These are phyloP conservation scores for Barnettozyma wickerhamii DNA, from an alignment of 805 yeast genomes.

Conservation along the genomic window DNA sequence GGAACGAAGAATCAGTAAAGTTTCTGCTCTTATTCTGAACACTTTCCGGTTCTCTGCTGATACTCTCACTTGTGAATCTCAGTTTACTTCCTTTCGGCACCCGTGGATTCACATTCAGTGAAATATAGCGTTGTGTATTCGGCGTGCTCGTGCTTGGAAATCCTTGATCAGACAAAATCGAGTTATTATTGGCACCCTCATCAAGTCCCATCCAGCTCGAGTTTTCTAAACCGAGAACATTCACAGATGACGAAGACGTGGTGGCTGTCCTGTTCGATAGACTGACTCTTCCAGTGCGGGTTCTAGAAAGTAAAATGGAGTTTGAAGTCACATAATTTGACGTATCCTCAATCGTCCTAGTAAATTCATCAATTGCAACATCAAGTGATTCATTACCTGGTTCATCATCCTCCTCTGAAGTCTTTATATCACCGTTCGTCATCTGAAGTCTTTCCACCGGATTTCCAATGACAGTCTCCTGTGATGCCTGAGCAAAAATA, in stretches of 20 bases:
- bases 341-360: conserved; percentile 5
- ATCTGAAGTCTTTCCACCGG: conserved; percentile 1
- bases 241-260: conserved; percentile 23
- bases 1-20: conserved; percentile 9
- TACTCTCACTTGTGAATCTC: neutral
- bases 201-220: conserved; percentile 52
- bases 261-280: conserved; percentile 1
- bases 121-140: conserved; percentile 20
- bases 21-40: conserved; percentile 3
- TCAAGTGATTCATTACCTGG: conserved; percentile 22
- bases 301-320: no score
- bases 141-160: conserved; percentile 18
- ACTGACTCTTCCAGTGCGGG: no score
- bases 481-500: neutral
- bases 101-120: conserved; percentile 21
- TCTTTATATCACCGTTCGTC: neutral
- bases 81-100: conserved; percentile 7
- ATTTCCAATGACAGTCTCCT: neutral
- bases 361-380: conserved; percentile 20
- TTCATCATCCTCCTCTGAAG: neutral
- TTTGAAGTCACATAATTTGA: conserved; percentile 4
- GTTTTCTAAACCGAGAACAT: conserved; percentile 28
- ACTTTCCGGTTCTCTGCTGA: neutral
- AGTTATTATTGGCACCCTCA: conserved; percentile 16
- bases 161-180: neutral